Conservation (phyloP, 1,284 basidiomycete species). For the Dichomitus squalens region DNA sequence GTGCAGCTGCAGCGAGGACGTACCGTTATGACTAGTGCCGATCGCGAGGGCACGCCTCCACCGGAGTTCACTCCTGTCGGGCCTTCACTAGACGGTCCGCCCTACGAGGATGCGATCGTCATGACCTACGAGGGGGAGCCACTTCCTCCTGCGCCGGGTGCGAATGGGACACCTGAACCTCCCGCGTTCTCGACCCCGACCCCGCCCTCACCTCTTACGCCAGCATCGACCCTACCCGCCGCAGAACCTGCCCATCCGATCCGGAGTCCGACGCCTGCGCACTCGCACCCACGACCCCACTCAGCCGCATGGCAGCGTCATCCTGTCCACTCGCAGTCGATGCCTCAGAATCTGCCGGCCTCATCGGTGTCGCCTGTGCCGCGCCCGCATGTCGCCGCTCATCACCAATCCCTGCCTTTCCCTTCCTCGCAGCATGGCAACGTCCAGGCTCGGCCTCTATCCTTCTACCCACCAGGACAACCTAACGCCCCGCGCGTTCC, state of each 20-base stretch:
- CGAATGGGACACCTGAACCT: conserved; percentile 7
- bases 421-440: neutral
- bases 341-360: neutral
- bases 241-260: neutral
- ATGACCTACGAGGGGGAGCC: conserved; percentile 29
- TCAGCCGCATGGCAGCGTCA: conserved; percentile 2
- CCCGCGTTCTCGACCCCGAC: conserved; percentile 5
- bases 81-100: conserved; percentile 42
- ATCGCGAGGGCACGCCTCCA: conserved; percentile 36
- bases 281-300: neutral
- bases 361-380: conserved; percentile 1
- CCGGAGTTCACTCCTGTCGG: conserved; percentile 45
- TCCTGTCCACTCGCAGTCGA: conserved; percentile 7
- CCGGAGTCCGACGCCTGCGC: neutral
- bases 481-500: conserved; percentile 16
- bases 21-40: conserved; percentile 14
- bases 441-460: conserved; percentile 1
- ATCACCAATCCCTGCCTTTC: conserved; percentile 5
- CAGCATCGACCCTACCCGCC: neutral
- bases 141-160: conserved; percentile 29
- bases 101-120: conserved; percentile 37
- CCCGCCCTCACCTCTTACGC: conserved; percentile 2
- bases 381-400: conserved; percentile 1
- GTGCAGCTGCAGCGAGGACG: conserved; percentile 8
- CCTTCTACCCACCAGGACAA: conserved; percentile 13